Base-by-base conservation (phyloP, 2,329 filamentous ascomycete species). In the Colletotrichum viniferum region DNA sequence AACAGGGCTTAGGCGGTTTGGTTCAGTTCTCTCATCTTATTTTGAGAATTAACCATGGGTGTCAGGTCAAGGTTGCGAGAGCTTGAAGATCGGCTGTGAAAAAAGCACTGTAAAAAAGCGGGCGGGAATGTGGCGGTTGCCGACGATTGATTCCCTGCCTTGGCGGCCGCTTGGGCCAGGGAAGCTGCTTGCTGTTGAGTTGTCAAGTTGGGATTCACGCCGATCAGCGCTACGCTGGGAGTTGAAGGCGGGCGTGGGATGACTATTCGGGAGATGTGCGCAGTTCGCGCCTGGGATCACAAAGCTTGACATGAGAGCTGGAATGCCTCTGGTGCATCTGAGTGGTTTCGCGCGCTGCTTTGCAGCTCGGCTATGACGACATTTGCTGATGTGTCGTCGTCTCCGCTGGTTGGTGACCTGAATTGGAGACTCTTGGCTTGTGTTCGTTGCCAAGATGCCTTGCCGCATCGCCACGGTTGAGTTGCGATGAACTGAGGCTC, bases 261-360 rank as follows among this genome's bases (percentile, higher is more conserved):
- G 36, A 21, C 55, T 26, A 16, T 55, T 71, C 55, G 69, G 61
- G 61, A 67, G 56, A 74, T 74, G 69, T 18, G 68, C 62, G 61
- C 14, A 43, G 21, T 24, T 43, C 32, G 67, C 34, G 34, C 18
- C 38, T 32, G 67, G 32, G 60, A 24, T 52, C n/a, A 14, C n/a
- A 74, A 74, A 74, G 67, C 67, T 74, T 74, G 48, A 74, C 32
- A 24, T n/a, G 48, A 7, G 24, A 34, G 34, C 43, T 52, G 43
- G 43, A 21, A 52, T 52, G 43, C n/a, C n/a, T 52, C 6, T 21
- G n/a, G n/a, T 52, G 43, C 43, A 52, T 52, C 43, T 52, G 16
- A 36, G 21, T 21, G 32, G n/a, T 68, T 28, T 55, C 24, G 21
- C n/a, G 24, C 14, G 48, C 9, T 32, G 30, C 34, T 67, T 21